Evolutionary conservation across 371 early-diverging fungal genomes (phyloP).

Genomic region (Lichtheimia ramosa): DNA sequence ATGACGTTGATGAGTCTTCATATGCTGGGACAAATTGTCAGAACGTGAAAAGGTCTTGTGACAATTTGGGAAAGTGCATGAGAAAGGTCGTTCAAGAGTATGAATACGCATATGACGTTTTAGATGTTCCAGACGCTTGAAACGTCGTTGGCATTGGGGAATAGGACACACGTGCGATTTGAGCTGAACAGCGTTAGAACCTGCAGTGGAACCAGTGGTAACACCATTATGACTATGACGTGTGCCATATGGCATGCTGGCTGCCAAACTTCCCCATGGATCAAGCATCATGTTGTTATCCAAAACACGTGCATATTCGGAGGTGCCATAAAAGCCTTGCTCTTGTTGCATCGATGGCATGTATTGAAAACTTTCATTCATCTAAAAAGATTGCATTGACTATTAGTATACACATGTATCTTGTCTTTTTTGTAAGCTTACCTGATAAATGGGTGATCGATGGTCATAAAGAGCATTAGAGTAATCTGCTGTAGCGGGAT

Average conservation of each 20-base stretch:
- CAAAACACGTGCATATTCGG: too few relatives aligned
- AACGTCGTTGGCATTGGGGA: constrained; percentile 55
- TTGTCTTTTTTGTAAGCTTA: too few relatives aligned
- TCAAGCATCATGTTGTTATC: constrained; percentile 1
- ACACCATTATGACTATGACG: not conserved
- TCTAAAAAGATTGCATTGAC: too few relatives aligned
- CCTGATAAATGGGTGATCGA: not conserved
- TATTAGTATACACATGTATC: too few relatives aligned
- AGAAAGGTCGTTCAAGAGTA: constrained; percentile 78
- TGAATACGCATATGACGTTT: constrained; percentile 88
- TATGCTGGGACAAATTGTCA: constrained; percentile 71
- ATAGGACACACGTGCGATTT: constrained; percentile 53
- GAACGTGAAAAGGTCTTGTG: constrained; percentile 79
- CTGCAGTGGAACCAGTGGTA: constrained; percentile 3
- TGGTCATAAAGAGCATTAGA: not conserved
- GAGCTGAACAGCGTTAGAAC: constrained; percentile 10
- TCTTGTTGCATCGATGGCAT: not conserved
- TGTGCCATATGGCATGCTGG: not conserved
- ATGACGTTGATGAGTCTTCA: constrained; percentile 57
- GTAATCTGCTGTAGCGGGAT: too few relatives aligned
- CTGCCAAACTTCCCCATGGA: not conserved
- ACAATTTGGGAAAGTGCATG: constrained; percentile 68
- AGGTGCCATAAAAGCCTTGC: not conserved
- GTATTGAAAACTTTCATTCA: too few relatives aligned
- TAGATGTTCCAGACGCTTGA: constrained; percentile 86